A percentile compares a stretch with the other conserved stretches of the same genome.
Evolutionary conservation across 2,329 filamentous ascomycete genomes (phyloP).

Genomic region (Gyromitra esculenta): DNA sequence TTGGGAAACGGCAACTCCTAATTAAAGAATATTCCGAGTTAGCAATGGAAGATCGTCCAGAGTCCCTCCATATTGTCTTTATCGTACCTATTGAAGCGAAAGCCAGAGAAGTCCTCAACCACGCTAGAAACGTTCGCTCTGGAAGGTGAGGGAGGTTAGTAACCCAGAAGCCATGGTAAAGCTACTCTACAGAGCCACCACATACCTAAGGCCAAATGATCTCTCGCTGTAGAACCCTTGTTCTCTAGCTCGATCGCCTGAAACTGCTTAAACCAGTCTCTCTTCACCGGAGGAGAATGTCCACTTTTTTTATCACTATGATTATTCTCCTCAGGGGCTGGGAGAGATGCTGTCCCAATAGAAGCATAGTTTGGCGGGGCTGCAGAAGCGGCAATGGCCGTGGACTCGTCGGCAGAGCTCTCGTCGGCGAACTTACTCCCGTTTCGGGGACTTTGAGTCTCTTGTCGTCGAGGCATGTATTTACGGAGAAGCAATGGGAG

Average conservation of each 20-base stretch:
- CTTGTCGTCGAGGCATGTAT: slow-evolving; percentile 27
- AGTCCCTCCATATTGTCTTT: background rate
- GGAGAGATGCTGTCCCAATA: slow-evolving; percentile 4
- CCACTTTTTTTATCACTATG: background rate
- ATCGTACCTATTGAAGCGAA: slow-evolving; percentile 73
- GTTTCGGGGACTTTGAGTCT: slow-evolving; percentile 10
- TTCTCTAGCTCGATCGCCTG: slow-evolving; percentile 79
- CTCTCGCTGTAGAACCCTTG: slow-evolving; percentile 82
- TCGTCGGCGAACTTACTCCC: slow-evolving; percentile 26
- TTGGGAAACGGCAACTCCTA: slow-evolving; percentile 81
- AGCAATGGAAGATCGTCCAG: background rate
- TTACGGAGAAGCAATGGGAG: background rate
- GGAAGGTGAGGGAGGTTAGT: slow-evolving; percentile 30
- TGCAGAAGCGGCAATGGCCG: slow-evolving; percentile 34
- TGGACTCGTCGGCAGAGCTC: slow-evolving; percentile 46
- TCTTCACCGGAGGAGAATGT: background rate
- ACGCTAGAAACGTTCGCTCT: slow-evolving; percentile 87
- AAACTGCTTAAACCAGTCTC: slow-evolving; percentile 44
- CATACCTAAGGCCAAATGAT: slow-evolving; percentile 80
- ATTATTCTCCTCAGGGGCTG: slow-evolving; percentile 11
- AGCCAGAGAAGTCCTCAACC: slow-evolving; percentile 81
- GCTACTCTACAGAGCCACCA: background rate
- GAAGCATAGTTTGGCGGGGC: slow-evolving; percentile 37
- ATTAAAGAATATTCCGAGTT: slow-evolving; percentile 5
- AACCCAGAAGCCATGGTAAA: background rate